A percentile compares a stretch with the other conserved stretches of the same genome.
phyloP scores from a whole-genome alignment of 805 yeast genomes.

The Clavispora phyllophila region DNA sequence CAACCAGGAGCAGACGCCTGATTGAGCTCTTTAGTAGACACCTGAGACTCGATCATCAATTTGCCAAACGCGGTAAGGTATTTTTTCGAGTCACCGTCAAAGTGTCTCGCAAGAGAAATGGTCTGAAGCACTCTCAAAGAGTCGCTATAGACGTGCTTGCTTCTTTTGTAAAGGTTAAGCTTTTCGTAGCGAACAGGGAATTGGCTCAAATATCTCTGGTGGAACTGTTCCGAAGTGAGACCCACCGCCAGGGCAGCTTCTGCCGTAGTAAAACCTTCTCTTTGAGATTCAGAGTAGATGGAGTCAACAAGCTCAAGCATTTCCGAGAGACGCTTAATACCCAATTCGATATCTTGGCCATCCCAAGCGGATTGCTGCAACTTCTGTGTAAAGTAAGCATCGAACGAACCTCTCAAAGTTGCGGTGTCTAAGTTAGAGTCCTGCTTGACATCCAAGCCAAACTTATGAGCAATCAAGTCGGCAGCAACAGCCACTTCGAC shows the following conservation, averaged over 20 bases:
- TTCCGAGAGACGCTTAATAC: slow-evolving; percentile 33
- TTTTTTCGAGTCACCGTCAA: slow-evolving; percentile 19
- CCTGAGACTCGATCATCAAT: slow-evolving; percentile 57
- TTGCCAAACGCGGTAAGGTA: slow-evolving; percentile 45
- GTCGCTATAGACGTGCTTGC: slow-evolving; percentile 61
- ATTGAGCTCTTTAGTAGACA: slow-evolving; percentile 42
- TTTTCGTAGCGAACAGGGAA: slow-evolving; percentile 54
- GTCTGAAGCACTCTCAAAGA: slow-evolving; percentile 53
- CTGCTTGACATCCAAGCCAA: slow-evolving; percentile 36
- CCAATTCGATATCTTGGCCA: slow-evolving; percentile 39
- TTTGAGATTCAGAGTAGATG: slow-evolving; percentile 26
- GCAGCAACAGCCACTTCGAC: slow-evolving; percentile 71
- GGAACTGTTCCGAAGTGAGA: slow-evolving; percentile 38
- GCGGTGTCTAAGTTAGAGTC: slow-evolving; percentile 54
- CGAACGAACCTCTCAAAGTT: slow-evolving; percentile 61
- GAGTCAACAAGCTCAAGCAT: slow-evolving; percentile 43
- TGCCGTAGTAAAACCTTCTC: slow-evolving; percentile 45
- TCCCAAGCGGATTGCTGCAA: slow-evolving; percentile 36
- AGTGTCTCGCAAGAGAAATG: slow-evolving; percentile 33
- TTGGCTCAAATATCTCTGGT: slow-evolving; percentile 39
- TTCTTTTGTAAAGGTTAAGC: slow-evolving; percentile 53
- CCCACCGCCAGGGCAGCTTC: slow-evolving; percentile 44
- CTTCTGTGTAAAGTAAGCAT: slow-evolving; percentile 37
- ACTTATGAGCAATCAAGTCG: slow-evolving; percentile 47
- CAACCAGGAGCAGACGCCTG: slow-evolving; percentile 51